A percentile compares a stretch with the other conserved stretches of the same genome.
phyloP scores from a whole-genome alignment of 2,329 filamentous ascomycete genomes.

The Alternaria panax region DNA sequence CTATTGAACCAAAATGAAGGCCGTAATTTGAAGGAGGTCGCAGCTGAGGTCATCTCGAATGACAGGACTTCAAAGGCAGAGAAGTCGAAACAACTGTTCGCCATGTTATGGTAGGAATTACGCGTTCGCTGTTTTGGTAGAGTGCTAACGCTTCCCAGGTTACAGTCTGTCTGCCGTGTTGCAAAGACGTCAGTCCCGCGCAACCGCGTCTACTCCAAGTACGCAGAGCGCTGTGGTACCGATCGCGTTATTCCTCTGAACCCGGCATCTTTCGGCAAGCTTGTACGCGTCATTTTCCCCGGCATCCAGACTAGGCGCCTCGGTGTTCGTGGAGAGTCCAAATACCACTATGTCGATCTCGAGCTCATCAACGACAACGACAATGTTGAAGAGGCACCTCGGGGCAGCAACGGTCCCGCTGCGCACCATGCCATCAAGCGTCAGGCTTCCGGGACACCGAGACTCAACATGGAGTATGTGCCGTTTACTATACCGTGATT shows the following conservation, averaged over 20 bases:
- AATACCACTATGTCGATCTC: slow-evolving; percentile 85
- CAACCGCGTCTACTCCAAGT: slow-evolving; percentile 93
- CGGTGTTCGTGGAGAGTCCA: slow-evolving; percentile 94
- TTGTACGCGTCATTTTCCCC: slow-evolving; percentile 94
- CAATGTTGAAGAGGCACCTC: slow-evolving; percentile 34
- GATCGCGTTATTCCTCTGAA: slow-evolving; percentile 95
- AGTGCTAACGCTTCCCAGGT: slow-evolving; percentile 60
- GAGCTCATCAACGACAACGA: slow-evolving; percentile 57
- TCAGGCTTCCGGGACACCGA: slow-evolving; percentile 42
- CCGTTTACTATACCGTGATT: neutral
- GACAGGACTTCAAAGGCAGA: slow-evolving; percentile 83
- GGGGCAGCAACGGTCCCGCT: slow-evolving; percentile 30
- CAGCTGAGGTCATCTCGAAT: slow-evolving; percentile 77
- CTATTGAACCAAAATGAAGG: slow-evolving; percentile 74
- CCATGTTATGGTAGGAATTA: slow-evolving; percentile 78
- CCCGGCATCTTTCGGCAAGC: slow-evolving; percentile 95
- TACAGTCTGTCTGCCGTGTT: slow-evolving; percentile 72
- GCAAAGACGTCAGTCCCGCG: slow-evolving; percentile 88
- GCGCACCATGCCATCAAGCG: slow-evolving; percentile 38
- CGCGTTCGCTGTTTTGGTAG: neutral
- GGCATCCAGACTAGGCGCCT: slow-evolving; percentile 91
- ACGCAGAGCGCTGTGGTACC: slow-evolving; percentile 89
- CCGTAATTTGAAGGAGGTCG: slow-evolving; percentile 73
- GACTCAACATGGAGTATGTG: slow-evolving; percentile 47
- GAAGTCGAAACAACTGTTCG: slow-evolving; percentile 83